Evolutionary conservation across 495 filamentous ascomycete genomes (phyloP).

Genomic region (Neurospora africana): DNA sequence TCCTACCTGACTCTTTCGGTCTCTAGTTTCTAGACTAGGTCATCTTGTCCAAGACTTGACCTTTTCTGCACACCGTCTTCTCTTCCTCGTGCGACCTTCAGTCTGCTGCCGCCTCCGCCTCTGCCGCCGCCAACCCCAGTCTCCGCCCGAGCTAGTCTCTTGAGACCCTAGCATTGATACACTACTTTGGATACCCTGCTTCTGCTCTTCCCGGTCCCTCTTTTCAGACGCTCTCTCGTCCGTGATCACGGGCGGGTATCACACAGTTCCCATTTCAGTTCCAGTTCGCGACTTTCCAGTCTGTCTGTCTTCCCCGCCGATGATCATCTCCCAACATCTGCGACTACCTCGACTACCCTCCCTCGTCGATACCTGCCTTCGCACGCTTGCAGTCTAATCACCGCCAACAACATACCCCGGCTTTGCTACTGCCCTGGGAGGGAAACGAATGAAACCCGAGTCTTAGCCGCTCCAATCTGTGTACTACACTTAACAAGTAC

Average conservation of each 20-base stretch:
- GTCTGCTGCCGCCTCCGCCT: conserved; percentile 3
- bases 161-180: not conserved
- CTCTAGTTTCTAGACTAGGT: not conserved
- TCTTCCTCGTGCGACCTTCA: conserved; percentile 8
- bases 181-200: not conserved
- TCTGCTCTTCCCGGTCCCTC: not conserved
- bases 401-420: not conserved
- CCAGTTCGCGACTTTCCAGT: not conserved
- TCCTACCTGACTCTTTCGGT: not conserved
- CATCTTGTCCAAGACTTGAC: not conserved
- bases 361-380: not conserved
- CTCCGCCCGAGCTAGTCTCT: not conserved
- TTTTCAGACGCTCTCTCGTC: not conserved
- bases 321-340: not conserved
- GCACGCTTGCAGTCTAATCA: not conserved
- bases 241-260: not conserved
- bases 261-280: not conserved
- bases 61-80: not conserved
- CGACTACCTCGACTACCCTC: not conserved
- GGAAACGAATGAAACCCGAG: conserved; percentile 35
- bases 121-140: conserved; percentile 9
- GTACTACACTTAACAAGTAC: conserved; percentile 25
- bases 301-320: not conserved
- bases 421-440: not conserved
- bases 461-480: conserved; percentile 32